Conservation (phyloP, 768 basidiomycete species). For the Boletus rubroflammeus region DNA sequence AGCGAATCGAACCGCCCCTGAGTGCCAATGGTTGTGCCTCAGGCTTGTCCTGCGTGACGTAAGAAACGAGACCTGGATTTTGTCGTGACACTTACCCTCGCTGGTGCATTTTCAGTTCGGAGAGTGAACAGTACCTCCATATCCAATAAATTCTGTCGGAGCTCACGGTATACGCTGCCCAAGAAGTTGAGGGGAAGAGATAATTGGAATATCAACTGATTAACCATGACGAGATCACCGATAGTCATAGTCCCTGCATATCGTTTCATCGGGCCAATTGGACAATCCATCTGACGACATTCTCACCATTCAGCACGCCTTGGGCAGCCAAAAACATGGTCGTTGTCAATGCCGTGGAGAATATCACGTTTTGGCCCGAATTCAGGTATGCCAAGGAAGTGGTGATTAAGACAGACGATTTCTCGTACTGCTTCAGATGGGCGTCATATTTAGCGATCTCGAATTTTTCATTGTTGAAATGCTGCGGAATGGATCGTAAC, state of each 20-base stretch:
- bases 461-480: conserved; percentile 95
- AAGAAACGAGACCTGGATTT: not conserved
- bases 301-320: conserved; percentile 81
- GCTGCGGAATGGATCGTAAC: conserved; percentile 41
- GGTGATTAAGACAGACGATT: conserved; percentile 89
- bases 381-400: conserved; percentile 92
- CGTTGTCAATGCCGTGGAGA: conserved; percentile 86
- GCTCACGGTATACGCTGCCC: conserved; percentile 95
- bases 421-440: conserved; percentile 82
- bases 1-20: conserved; percentile 83
- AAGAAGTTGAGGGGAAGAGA: conserved; percentile 96
- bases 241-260: conserved; percentile 90
- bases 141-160: conserved; percentile 92
- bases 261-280: not conserved
- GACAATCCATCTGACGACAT: not conserved
- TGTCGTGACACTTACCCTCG: conserved; percentile 41
- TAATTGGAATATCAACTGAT: conserved; percentile 96
- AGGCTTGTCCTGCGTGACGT: conserved; percentile 54
- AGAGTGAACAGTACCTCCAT: conserved; percentile 96
- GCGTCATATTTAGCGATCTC: conserved; percentile 92
- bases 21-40: conserved; percentile 65
- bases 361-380: conserved; percentile 96
- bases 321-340: conserved; percentile 98
- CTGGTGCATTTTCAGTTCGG: conserved; percentile 72
- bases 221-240: conserved; percentile 98